These are phyloP conservation scores for Dictyostelium capitatum DNA, from an alignment of 78 protist species.

Conservation along the genomic window DNA sequence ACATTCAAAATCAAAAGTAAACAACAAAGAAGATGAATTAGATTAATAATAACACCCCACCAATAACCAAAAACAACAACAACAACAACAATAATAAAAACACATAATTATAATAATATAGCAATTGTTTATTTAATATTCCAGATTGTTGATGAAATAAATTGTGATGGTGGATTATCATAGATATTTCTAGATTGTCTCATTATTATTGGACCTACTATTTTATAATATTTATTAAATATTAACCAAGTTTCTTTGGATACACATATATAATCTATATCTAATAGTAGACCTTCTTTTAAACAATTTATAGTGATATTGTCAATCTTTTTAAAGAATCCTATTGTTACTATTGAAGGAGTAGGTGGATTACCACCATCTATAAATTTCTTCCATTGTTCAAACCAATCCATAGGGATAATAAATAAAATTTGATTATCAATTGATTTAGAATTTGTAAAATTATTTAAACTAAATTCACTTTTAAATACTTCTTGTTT, in stretches of 20 bases:
- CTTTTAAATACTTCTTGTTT: background rate
- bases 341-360: background rate
- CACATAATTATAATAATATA: background rate
- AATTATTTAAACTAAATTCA: conserved; percentile 12
- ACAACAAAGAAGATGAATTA: background rate
- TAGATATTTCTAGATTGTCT: conserved; percentile 42
- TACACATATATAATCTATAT: conserved; percentile 44
- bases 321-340: background rate
- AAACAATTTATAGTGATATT: background rate
- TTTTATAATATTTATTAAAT: conserved; percentile 16
- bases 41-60: too few relatives aligned
- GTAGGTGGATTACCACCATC: conserved; percentile 27
- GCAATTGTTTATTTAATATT: conserved; percentile 8
- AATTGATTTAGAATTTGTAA: background rate
- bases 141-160: conserved; percentile 22
- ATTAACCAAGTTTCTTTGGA: conserved; percentile 43
- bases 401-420: conserved; percentile 45
- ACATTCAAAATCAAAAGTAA: background rate
- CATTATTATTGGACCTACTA: conserved; percentile 45
- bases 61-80: too few relatives aligned
- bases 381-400: conserved; percentile 32
- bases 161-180: conserved; percentile 22
- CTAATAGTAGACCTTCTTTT: background rate
- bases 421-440: conserved; percentile 11
- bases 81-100: too few relatives aligned